These are phyloP conservation scores for Ceratocystis eucalypticola DNA, from an alignment of 2,329 filamentous ascomycete genomes.

Conservation along the genomic window DNA sequence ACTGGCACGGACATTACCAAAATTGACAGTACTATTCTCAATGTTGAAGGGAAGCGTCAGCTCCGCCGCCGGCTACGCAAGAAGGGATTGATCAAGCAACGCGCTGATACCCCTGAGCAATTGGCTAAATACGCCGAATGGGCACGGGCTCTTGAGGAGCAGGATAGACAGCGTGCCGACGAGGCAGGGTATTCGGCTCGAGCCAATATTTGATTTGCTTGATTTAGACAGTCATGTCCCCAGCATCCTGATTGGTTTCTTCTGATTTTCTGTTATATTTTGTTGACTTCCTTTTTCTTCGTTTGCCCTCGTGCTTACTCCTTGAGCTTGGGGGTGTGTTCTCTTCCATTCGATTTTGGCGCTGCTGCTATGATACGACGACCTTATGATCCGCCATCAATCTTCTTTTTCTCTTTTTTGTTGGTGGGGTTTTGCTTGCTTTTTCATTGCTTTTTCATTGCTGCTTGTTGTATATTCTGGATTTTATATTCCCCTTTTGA, in stretches of 20 bases:
- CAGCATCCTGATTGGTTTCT: too few species aligned
- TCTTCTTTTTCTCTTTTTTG: neutral
- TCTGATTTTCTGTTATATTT: neutral
- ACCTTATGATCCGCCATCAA: neutral
- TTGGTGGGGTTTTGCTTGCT: neutral
- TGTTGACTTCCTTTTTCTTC: slow-evolving; percentile 3
- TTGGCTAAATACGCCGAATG: slow-evolving; percentile 33
- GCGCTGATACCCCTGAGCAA: slow-evolving; percentile 30
- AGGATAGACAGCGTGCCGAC: slow-evolving; percentile 27
- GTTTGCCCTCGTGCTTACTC: neutral
- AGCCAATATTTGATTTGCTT: neutral
- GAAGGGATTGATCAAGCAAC: slow-evolving; percentile 31
- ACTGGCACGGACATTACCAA: slow-evolving; percentile 31
- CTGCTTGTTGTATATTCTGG: neutral
- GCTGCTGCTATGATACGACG: neutral
- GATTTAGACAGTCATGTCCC: too few species aligned
- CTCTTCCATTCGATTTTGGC: neutral
- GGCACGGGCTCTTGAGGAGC: slow-evolving; percentile 29
- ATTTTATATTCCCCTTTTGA: neutral
- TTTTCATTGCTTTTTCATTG: neutral
- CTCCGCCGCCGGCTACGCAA: slow-evolving; percentile 39
- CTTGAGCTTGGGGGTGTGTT: neutral
- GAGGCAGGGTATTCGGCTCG: slow-evolving; percentile 25
- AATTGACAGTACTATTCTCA: slow-evolving; percentile 25
- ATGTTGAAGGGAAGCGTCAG: slow-evolving; percentile 34